phyloP scores from a whole-genome alignment of 441 rosid genomes.

The Jatropha multifida region DNA sequence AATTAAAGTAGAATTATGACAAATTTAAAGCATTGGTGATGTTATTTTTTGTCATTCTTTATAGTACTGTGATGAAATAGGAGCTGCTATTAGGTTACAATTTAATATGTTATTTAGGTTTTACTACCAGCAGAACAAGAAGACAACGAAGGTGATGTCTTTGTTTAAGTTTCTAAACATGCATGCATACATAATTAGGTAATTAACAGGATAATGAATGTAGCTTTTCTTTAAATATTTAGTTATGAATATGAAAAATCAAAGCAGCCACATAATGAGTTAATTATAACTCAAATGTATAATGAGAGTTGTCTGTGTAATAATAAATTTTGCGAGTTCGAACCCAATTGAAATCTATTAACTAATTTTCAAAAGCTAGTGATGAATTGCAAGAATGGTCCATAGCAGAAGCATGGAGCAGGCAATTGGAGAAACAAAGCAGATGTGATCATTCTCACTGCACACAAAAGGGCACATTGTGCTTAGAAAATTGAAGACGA shows the following conservation, averaged over 20 bases:
- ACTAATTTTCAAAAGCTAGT: no score
- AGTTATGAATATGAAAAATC: no score
- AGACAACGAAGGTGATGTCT: not conserved
- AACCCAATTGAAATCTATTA: no score
- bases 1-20: not conserved
- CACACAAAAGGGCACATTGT: constrained; percentile 1
- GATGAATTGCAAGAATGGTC: not conserved
- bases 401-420: not conserved
- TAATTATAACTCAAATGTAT: no score
- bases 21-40: not conserved
- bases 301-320: no score
- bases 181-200: not conserved
- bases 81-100: not conserved
- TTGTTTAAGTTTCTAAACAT: not conserved
- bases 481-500: not conserved
- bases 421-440: not conserved
- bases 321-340: no score
- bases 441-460: not conserved
- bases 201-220: no score
- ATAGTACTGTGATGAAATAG: not conserved
- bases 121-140: not conserved
- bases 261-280: no score
- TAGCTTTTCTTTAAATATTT: no score
- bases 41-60: not conserved
- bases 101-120: not conserved